These are phyloP conservation scores for Calamus simplicifolius DNA, from an alignment of 176 grass and related monocot species.

Conservation along the genomic window DNA sequence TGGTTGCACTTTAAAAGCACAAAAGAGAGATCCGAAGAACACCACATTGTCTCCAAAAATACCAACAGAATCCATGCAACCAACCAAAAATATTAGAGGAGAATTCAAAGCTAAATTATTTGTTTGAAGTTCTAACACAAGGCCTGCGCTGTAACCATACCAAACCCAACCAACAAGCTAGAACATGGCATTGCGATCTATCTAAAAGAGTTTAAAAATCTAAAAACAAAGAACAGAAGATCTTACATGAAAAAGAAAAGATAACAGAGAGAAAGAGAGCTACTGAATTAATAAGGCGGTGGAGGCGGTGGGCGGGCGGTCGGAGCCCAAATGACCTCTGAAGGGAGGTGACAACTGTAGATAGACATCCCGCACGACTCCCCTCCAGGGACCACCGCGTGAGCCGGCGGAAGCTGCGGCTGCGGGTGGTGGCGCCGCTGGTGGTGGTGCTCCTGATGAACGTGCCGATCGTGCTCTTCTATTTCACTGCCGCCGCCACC, in stretches of 20 bases:
- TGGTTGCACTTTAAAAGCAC: too few relatives aligned
- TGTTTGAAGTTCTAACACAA: too few relatives aligned
- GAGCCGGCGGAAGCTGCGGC: conserved; percentile 20
- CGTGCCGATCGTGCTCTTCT: conserved; percentile 11
- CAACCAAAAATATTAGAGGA: not conserved
- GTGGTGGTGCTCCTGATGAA: conserved; percentile 20
- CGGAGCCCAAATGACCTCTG: conserved; percentile 68
- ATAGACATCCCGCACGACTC: conserved; percentile 45
- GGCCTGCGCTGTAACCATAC: too few relatives aligned
- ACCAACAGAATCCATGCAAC: not conserved
- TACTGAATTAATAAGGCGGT: conserved; percentile 42
- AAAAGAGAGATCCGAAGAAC: too few relatives aligned
- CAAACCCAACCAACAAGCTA: too few relatives aligned
- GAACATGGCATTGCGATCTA: too few relatives aligned
- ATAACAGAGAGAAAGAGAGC: not conserved
- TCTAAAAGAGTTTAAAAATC: too few relatives aligned
- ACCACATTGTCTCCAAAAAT: too few relatives aligned
- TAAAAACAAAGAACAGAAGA: too few relatives aligned
- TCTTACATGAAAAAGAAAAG: not conserved
- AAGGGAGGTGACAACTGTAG: conserved; percentile 45
- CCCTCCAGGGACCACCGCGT: conserved; percentile 6
- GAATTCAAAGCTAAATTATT: too few relatives aligned
- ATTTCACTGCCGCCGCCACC: conserved; percentile 8
- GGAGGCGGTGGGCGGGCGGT: conserved; percentile 38
- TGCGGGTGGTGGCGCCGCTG: too few relatives aligned